Evolutionary conservation across 2,329 filamentous ascomycete species (phyloP).

Genomic region (Aaosphaeria arxii): DNA sequence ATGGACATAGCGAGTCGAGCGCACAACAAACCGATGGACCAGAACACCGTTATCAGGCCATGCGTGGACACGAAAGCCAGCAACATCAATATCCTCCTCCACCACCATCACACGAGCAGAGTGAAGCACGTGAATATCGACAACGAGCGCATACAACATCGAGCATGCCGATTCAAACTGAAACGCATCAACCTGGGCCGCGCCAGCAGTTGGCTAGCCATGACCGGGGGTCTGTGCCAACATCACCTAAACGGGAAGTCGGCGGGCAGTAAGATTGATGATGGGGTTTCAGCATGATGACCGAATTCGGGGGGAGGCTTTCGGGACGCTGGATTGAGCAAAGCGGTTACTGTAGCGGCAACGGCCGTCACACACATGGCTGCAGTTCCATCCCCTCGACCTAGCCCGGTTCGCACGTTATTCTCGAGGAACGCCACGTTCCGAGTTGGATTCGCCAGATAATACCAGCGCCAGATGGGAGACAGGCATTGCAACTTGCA

Average conservation of each 20-base stretch:
- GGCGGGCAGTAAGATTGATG: slow-evolving; percentile 28
- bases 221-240: slow-evolving; percentile 26
- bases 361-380: neutral
- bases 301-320: slow-evolving; percentile 10
- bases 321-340: neutral
- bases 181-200: slow-evolving; percentile 29
- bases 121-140: slow-evolving; percentile 16
- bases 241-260: slow-evolving; percentile 35
- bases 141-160: slow-evolving; percentile 22
- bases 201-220: slow-evolving; percentile 25
- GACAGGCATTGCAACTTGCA: slow-evolving; percentile 26
- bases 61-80: neutral
- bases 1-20: slow-evolving; percentile 24
- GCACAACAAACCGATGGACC: slow-evolving; percentile 10
- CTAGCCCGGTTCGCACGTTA: slow-evolving; percentile 3
- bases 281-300: slow-evolving; percentile 19
- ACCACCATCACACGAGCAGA: slow-evolving; percentile 18
- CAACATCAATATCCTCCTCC: slow-evolving; percentile 3
- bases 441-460: slow-evolving; percentile 11
- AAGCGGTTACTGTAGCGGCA: neutral
- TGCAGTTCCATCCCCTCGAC: neutral
- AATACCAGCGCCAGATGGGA: slow-evolving; percentile 7
- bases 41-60: neutral
- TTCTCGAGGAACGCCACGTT: slow-evolving; percentile 19
- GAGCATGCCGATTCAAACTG: slow-evolving; percentile 27